Percentiles rank a stretch among this genome's conserved stretches.
Evolutionary conservation across 2,329 filamentous ascomycete genomes (phyloP).

Genomic region (Lasiodiplodia theobromae): DNA sequence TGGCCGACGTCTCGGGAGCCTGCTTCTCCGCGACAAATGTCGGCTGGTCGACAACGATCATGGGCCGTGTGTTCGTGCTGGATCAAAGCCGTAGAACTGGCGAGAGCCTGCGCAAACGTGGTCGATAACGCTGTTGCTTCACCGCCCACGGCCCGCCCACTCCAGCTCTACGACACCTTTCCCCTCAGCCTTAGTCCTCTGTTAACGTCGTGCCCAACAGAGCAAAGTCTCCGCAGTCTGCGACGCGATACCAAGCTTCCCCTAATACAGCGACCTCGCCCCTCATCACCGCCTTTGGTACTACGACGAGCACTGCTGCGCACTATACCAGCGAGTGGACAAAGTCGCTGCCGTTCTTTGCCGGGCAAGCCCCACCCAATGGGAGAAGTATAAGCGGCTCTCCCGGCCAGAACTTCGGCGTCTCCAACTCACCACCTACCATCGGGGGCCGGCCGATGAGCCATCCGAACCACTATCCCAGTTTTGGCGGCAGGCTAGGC

Average conservation of each 20-base stretch:
- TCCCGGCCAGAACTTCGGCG: constrained; percentile 45
- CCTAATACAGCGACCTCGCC: constrained; percentile 49
- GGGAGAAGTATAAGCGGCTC: constrained; percentile 55
- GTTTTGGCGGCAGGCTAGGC: constrained; percentile 49
- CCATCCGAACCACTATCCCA: constrained; percentile 55
- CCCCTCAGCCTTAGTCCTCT: constrained; percentile 4
- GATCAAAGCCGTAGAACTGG: background rate
- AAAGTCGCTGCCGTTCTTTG: constrained; percentile 52
- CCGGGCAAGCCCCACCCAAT: constrained; percentile 48
- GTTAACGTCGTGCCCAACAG: constrained; percentile 34
- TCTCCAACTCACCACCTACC: constrained; percentile 46
- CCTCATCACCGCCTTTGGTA: constrained; percentile 48
- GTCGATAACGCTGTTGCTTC: constrained; percentile 15
- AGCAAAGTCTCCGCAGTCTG: constrained; percentile 47
- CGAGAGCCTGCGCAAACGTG: constrained; percentile 15
- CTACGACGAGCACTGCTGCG: constrained; percentile 45
- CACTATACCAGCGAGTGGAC: constrained; percentile 56
- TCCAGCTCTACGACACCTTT: constrained; percentile 3
- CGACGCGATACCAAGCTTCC: constrained; percentile 44
- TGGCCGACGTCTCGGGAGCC: background rate
- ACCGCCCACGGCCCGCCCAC: constrained; percentile 9
- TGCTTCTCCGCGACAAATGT: background rate
- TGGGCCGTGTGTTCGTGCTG: background rate
- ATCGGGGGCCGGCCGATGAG: constrained; percentile 49
- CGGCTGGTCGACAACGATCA: background rate